Conservation (phyloP, 176 grass and related monocot genomes). For the Oryza brachyantha region DNA sequence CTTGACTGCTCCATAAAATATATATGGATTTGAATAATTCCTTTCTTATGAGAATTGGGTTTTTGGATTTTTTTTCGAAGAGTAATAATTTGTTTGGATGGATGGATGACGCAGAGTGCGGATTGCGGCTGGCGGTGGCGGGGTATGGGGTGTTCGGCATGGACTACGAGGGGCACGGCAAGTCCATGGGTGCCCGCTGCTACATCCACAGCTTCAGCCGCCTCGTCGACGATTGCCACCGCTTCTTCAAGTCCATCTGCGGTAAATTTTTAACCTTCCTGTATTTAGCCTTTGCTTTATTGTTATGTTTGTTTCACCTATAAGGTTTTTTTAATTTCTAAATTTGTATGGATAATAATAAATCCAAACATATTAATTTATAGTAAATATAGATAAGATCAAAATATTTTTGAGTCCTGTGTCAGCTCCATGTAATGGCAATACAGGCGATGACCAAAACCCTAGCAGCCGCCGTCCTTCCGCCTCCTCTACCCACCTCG, state of each 20-base stretch:
- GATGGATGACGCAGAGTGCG: conserved; percentile 41
- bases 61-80: background rate
- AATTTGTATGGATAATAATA: too few species aligned
- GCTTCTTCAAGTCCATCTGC: conserved; percentile 79
- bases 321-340: too few species aligned
- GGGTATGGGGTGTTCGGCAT: conserved; percentile 82
- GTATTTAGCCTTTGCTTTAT: background rate
- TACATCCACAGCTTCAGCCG: conserved; percentile 81
- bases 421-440: too few species aligned
- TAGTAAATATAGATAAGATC: too few species aligned
- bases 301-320: too few species aligned
- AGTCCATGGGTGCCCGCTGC: conserved; percentile 68
- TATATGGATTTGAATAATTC: too few species aligned
- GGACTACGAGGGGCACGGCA: conserved; percentile 91
- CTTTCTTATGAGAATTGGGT: background rate
- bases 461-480: too few species aligned
- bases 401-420: too few species aligned
- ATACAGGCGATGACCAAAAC: too few species aligned
- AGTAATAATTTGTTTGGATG: background rate
- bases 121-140: conserved; percentile 39
- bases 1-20: too few species aligned
- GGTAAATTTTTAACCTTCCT: conserved; percentile 17
- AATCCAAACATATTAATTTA: too few species aligned
- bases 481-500: too few species aligned
- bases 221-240: conserved; percentile 64